Base-by-base conservation (phyloP, 768 basidiomycete species). In the Boletus pseudo-olivaceus region DNA sequence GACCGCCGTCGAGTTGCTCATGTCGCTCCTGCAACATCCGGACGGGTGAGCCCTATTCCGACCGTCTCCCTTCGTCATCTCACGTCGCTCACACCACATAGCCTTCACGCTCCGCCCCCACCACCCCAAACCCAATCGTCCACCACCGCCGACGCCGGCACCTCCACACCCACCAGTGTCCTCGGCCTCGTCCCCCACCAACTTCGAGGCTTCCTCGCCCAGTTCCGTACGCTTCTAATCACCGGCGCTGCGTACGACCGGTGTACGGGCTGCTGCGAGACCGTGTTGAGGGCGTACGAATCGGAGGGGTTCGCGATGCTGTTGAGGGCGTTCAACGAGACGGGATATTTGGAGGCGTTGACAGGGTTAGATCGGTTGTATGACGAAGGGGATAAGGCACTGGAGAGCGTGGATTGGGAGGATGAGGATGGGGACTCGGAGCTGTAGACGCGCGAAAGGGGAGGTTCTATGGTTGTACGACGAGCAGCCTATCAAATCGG, bases 131-230 rank as follows among this genome's bases (percentile, higher is more conserved):
- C 57, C 53, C 67, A 32, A 7, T 60, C 66, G 29, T 46, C 65
- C 4, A 53, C 54, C 49, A 68, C 9, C 20, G 14, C 27, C 15
- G 30, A 33, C 9, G 0, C 30, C 3, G 71, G 23, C 55, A 61
- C 17, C 62, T 57, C 40, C 19, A 37, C 15, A 66, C 3, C 66
- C 5, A 72, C 75, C 23, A 81, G 82, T 62, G 82, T 91, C 10
- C 80, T 98, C 3, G 96, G 96, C 0, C 73, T 87, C 17, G 90
- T 98, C 4, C 97, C 97, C 1, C 97, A 98, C 68, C 95, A 98
- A 67, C 76, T 98, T 10, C 84, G 97, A 5, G 97, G 95, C 0
- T 93, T 85, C 75, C 78, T 98, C 4, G 83, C 85, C 6, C 87
- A 92, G 57, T 99, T 96, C 77, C 79, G 85, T 48, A 93, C 84